Base-by-base conservation (phyloP, 2,329 filamentous ascomycete species). In the Bipolaris sorokiniana region DNA sequence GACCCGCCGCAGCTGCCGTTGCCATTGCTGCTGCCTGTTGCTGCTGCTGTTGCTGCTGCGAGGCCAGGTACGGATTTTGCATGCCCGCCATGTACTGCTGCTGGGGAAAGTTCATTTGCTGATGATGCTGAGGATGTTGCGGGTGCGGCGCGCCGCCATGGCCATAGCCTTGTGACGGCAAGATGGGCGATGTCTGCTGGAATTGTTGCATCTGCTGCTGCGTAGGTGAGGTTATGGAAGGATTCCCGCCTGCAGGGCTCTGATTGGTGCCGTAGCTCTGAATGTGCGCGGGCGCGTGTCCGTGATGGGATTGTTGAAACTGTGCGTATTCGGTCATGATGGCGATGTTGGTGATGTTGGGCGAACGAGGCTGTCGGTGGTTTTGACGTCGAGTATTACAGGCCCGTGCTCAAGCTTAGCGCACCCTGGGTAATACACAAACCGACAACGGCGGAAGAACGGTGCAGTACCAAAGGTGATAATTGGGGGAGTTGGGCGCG, bases 1-100 rank as follows among this genome's bases (percentile, higher is more conserved):
- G 89, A 38, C 94, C 93, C 5, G 92, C 93, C 10, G 94, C 94
- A 1, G 94, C 93, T 16, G 94, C 94, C 1, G 93, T 97, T 20
- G 90, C 93, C 91, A 97, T 95, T 56, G 93, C 93, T 48, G 94
- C 93, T 13, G 92, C 92, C 77, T 96, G 92, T 93, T 2, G 91
- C 93, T 2, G 94, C 92, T 23, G 94, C 93, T 1, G 93, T 97
- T 31, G 90, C 92, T 96, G 91, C 45, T 92, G 91, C 18, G 89
- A 86, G 33, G 89, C 89, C 78, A 94, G 91, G 56, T 96, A 96
- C 20, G 79, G 80, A 58, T 82, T 80, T 51, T 90, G 88, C 86
- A 96, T 92, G 70, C 84, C 84, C 63, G 88, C 86, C 60, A 89
- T 83, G 55, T 93, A 90, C 74, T 92, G 94, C 75, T 90, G 86